Evolutionary conservation across 768 basidiomycete species (phyloP).

Genomic region (Leccinellum rugosiceps): DNA sequence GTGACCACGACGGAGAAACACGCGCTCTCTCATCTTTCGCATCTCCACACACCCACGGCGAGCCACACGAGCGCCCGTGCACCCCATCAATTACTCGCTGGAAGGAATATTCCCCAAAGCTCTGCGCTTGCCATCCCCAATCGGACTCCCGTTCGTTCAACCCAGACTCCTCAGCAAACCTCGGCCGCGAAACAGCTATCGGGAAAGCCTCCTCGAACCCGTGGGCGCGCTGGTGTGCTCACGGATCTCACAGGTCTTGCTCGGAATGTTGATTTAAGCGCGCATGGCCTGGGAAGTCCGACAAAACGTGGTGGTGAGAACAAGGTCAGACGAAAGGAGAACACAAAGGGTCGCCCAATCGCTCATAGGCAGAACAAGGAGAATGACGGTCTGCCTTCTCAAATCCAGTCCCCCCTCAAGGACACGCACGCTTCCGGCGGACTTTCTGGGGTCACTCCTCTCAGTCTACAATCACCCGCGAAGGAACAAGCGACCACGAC

Average conservation of each 20-base stretch:
- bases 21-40: not conserved
- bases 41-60: not conserved
- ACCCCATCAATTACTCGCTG: not conserved
- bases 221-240: conserved; percentile 33
- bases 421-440: conserved; percentile 2
- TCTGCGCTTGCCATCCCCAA: conserved; percentile 22
- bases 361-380: conserved; percentile 29
- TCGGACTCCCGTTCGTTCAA: conserved; percentile 16
- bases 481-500: conserved; percentile 8
- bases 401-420: conserved; percentile 5
- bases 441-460: not conserved
- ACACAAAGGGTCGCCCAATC: conserved; percentile 17
- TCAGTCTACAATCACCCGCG: conserved; percentile 15
- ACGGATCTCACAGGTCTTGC: conserved; percentile 39
- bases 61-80: conserved; percentile 13
- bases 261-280: conserved; percentile 30
- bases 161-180: conserved; percentile 5
- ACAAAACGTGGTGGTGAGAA: conserved; percentile 24
- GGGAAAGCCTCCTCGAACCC: conserved; percentile 26
- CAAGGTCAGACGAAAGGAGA: conserved; percentile 23
- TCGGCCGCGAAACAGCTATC: conserved; percentile 21
- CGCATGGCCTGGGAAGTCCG: conserved; percentile 26
- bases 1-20: conserved; percentile 6
- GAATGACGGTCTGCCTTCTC: conserved; percentile 14
- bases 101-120: conserved; percentile 2